Base-by-base conservation (phyloP, 2,329 filamentous ascomycete genomes). In the Clarireedia hainanense region DNA sequence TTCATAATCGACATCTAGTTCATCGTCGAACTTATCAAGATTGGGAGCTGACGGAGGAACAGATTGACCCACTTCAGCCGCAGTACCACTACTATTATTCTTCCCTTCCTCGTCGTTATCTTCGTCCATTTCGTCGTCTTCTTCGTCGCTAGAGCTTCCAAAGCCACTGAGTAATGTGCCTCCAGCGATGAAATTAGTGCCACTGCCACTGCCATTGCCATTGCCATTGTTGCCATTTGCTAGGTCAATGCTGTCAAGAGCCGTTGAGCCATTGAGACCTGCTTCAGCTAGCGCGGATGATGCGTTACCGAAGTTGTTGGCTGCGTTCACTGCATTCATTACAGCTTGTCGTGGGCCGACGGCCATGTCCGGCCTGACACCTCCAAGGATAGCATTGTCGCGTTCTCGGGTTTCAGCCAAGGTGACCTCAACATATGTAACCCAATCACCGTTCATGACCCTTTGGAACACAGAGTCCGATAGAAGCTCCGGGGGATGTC, bases 341-440 rank as follows among this genome's bases (percentile, higher is more conserved):
- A 68, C 67, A 51, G 84, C 84, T 50, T 85, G 83, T 55, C 91
- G 82, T 66, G 91, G 88, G 43, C 86, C 89, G 64, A 95, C 81
- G 23, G 88, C 88, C 70, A 95, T 87, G 64, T 97, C 94, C 1
- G 94, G 94, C 58, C 94, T 83, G 10, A 97, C 91, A 5, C 94
- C 94, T 47, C 94, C 94, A 5, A 99, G 84, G 52, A 97, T 96
- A n/a, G 94, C 94, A 69, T 99, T 99, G 68, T 99, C 94, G 60
- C 92, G 84, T 73, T 99, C 94, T 55, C 94, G 80, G 0, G 94
- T 99, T 71, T 96, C 92, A 0, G 92, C 89, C 26, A 99, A 77
- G 0, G 91, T 90, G 57, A 92, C 88, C 69, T 97, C 92, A 40
- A 97, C 91, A 66, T 97, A 99, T 64, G 89, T 86, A 65, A 94